A percentile compares a stretch with the other conserved stretches of the same genome.
These are phyloP conservation scores for Artomyces pyxidatus DNA, from an alignment of 768 basidiomycete genomes.

Conservation along the genomic window DNA sequence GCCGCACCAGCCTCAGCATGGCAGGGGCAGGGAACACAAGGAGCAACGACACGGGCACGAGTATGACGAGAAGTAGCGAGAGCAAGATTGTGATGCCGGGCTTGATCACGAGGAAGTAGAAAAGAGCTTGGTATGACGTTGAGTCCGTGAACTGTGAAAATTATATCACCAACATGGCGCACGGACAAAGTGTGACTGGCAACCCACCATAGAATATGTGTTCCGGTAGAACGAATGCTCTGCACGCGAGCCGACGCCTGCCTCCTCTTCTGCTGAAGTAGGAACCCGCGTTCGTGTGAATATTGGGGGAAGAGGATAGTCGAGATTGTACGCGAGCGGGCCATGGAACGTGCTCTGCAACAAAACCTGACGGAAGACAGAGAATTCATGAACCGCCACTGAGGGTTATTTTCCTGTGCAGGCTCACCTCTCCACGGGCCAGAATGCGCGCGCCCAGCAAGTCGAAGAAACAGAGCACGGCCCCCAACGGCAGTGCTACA, in stretches of 20 bases:
- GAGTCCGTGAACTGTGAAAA: constrained; percentile 62
- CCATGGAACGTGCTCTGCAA: constrained; percentile 66
- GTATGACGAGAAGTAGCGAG: constrained; percentile 41
- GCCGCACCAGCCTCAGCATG: constrained; percentile 53
- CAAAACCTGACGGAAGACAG: constrained; percentile 34
- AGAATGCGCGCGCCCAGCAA: constrained; percentile 67
- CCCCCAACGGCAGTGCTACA: constrained; percentile 72
- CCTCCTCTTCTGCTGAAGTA: constrained; percentile 42
- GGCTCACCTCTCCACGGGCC: constrained; percentile 57
- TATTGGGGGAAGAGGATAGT: constrained; percentile 64
- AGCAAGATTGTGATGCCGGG: constrained; percentile 69
- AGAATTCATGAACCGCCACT: neutral
- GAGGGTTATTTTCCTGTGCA: neutral
- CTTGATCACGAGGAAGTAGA: constrained; percentile 86
- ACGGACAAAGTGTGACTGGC: constrained; percentile 3
- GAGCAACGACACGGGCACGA: constrained; percentile 50
- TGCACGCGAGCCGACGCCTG: constrained; percentile 27
- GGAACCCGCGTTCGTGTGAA: constrained; percentile 57
- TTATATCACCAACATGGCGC: constrained; percentile 1
- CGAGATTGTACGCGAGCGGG: constrained; percentile 53
- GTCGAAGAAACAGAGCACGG: constrained; percentile 69
- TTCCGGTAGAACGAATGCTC: constrained; percentile 78
- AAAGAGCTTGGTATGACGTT: constrained; percentile 77
- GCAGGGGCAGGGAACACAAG: constrained; percentile 64
- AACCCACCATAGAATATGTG: constrained; percentile 72